A percentile compares a stretch with the other conserved stretches of the same genome.
Conservation (phyloP, 2,329 filamentous ascomycete species). For the Colletotrichum sansevieriae region DNA sequence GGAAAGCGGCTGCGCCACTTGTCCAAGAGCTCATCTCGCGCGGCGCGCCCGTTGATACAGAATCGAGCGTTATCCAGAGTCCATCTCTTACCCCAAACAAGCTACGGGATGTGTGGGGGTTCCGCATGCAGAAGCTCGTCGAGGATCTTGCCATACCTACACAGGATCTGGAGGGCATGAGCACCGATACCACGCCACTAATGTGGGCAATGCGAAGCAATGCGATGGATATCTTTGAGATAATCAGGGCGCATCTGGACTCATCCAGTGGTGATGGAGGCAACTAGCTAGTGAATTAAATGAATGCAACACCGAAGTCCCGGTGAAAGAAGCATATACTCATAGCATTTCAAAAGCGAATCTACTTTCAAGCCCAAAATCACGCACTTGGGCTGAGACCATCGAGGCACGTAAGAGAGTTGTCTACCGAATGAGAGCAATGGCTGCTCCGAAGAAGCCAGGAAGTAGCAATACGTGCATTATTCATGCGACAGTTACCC, state of each 20-base stretch:
- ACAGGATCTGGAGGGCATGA: slow-evolving; percentile 15
- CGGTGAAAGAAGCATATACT: slow-evolving; percentile 12
- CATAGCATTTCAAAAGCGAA: slow-evolving; percentile 1
- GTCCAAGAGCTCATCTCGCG: slow-evolving; percentile 31
- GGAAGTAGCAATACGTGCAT: background rate
- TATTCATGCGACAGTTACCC: background rate
- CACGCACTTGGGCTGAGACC: background rate
- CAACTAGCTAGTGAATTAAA: background rate
- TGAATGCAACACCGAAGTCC: background rate
- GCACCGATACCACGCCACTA: slow-evolving; percentile 20
- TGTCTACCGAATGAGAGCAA: background rate
- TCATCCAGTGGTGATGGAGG: slow-evolving; percentile 7
- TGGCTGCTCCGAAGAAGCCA: slow-evolving; percentile 2
- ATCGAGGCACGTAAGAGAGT: slow-evolving; percentile 3
- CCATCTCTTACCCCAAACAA: slow-evolving; percentile 14
- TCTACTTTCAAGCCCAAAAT: background rate
- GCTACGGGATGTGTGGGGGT: slow-evolving; percentile 32
- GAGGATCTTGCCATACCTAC: slow-evolving; percentile 20
- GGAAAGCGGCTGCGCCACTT: slow-evolving; percentile 22
- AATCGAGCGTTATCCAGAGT: slow-evolving; percentile 26
- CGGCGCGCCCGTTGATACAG: slow-evolving; percentile 35
- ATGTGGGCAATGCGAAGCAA: slow-evolving; percentile 30
- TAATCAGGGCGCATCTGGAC: slow-evolving; percentile 26
- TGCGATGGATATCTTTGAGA: slow-evolving; percentile 24
- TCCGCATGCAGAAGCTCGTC: slow-evolving; percentile 29